phyloP scores from a whole-genome alignment of 208 protist genomes.

The Herpetomonas tarakana region DNA sequence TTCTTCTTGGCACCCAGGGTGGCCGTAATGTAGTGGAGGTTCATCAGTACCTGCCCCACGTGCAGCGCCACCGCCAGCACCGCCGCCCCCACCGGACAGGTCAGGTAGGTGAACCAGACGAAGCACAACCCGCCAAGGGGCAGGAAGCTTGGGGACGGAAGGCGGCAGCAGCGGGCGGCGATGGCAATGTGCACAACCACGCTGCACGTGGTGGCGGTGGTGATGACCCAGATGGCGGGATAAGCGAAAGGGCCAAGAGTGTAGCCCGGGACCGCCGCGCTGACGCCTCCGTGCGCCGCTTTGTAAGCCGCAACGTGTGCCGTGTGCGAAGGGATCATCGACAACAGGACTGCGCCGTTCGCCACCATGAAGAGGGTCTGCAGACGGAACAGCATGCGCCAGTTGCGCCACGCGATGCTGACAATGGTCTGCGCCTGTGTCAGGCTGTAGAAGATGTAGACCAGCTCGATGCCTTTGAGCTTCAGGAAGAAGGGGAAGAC shows the following conservation, averaged over 20 bases:
- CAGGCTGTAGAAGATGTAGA: conserved; percentile 62
- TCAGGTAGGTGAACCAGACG: conserved; percentile 54
- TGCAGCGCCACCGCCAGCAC: conserved; percentile 50
- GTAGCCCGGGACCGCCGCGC: conserved; percentile 36
- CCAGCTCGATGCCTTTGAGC: conserved; percentile 46
- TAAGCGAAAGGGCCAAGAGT: conserved; percentile 72
- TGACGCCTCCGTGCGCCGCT: conserved; percentile 12
- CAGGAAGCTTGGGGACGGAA: conserved; percentile 27
- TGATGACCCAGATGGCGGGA: conserved; percentile 79
- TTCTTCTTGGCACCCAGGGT: neutral
- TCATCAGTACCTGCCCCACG: conserved; percentile 53
- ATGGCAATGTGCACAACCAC: conserved; percentile 83
- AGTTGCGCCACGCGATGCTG: conserved; percentile 32
- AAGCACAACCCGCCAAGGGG: conserved; percentile 64
- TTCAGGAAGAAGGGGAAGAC: conserved; percentile 6
- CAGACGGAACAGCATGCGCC: conserved; percentile 62
- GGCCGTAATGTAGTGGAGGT: conserved; percentile 40
- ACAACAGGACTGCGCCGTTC: conserved; percentile 53
- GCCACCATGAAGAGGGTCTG: conserved; percentile 52
- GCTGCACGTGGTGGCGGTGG: conserved; percentile 60
- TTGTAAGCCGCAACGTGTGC: conserved; percentile 22
- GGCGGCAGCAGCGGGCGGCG: conserved; percentile 53
- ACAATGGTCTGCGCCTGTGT: conserved; percentile 58
- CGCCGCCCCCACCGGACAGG: conserved; percentile 44
- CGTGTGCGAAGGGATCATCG: conserved; percentile 46